Percentiles rank a stretch among this genome's conserved stretches.
phyloP scores from a whole-genome alignment of 208 protist species.

The Leptomonas pyrrhocoris region DNA sequence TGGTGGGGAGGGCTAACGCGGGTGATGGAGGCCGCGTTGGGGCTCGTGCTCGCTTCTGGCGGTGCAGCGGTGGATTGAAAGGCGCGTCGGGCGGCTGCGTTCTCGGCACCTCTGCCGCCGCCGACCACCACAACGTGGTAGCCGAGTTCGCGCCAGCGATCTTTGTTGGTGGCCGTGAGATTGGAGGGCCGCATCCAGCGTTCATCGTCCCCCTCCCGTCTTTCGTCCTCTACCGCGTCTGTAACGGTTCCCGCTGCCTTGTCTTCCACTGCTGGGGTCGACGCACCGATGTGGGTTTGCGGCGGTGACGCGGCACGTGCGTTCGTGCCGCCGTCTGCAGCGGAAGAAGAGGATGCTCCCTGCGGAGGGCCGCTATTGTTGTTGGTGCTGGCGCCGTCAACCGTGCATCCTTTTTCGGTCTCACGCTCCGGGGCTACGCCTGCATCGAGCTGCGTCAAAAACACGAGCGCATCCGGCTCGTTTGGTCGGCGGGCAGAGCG shows the following conservation, averaged over 20 bases:
- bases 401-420: not conserved
- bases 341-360: no score
- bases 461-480: constrained; percentile 28
- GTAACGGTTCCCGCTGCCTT: not conserved
- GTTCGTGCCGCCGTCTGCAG: no score
- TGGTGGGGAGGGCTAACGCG: not conserved
- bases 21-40: not conserved
- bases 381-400: not conserved
- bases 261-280: not conserved
- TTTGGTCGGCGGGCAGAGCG: not conserved
- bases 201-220: not conserved
- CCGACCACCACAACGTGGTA: constrained; percentile 77
- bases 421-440: not conserved
- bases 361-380: no score
- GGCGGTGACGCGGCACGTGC: no score
- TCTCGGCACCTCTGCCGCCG: constrained; percentile 4
- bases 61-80: not conserved
- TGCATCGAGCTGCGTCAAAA: constrained; percentile 33
- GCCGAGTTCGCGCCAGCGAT: constrained; percentile 76
- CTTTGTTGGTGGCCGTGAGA: constrained; percentile 20
- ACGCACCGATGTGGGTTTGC: no score
- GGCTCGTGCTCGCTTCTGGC: not conserved
- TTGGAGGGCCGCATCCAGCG: constrained; percentile 16
- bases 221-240: not conserved
- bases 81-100: constrained; percentile 3